phyloP scores from a whole-genome alignment of 2,329 filamentous ascomycete genomes.

The Botrytis sinoallii region DNA sequence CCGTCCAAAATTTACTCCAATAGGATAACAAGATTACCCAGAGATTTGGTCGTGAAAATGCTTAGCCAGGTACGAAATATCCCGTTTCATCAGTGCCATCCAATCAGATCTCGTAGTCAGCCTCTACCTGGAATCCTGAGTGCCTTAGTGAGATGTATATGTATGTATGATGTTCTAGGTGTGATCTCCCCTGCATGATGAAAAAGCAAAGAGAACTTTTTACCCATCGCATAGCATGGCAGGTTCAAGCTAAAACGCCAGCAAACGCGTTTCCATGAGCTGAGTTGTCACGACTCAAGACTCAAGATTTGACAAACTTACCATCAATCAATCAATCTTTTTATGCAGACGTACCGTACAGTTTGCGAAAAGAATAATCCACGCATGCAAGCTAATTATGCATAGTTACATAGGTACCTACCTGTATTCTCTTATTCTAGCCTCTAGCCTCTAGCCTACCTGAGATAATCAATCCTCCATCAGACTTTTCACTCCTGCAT shows the following conservation, averaged over 20 bases:
- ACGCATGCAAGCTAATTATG: background rate
- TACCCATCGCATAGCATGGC: background rate
- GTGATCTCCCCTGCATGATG: constrained; percentile 8
- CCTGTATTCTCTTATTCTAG: background rate
- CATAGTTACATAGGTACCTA: background rate
- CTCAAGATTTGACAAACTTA: background rate
- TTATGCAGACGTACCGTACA: background rate
- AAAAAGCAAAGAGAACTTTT: background rate
- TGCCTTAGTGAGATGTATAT: background rate
- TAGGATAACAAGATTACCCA: background rate
- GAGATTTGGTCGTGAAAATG: background rate
- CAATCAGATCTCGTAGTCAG: background rate
- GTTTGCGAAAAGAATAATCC: background rate
- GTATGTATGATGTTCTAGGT: background rate
- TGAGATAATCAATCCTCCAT: background rate
- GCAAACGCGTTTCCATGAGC: background rate
- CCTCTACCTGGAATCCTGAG: background rate
- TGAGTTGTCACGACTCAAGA: background rate
- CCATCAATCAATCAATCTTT: background rate
- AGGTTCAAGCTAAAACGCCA: background rate
- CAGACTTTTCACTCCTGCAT: constrained; percentile 1
- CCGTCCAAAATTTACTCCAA: background rate
- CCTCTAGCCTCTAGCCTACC: background rate
- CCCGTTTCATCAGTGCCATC: background rate
- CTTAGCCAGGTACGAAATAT: constrained; percentile 9